phyloP scores from a whole-genome alignment of 441 rosid genomes.

The Croton setiger region DNA sequence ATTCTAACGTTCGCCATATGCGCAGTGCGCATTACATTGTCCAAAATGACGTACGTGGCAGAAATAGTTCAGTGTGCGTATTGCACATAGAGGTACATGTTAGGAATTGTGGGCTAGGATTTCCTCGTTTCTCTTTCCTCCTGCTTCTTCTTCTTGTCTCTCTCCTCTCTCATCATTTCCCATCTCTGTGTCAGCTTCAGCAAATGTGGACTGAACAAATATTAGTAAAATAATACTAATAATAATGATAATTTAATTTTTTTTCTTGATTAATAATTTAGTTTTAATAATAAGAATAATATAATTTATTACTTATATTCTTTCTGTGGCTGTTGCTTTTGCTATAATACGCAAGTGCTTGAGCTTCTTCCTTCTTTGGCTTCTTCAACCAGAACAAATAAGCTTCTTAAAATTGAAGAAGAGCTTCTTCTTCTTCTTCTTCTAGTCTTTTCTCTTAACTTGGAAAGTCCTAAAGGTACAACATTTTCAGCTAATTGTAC shows the following conservation, averaged over 20 bases:
- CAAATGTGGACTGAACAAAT: background rate
- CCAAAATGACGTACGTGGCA: slow-evolving; percentile 10
- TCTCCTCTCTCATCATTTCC: background rate
- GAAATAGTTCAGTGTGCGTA: background rate
- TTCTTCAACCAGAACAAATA: background rate
- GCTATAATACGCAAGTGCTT: slow-evolving; percentile 18
- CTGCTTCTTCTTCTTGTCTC: background rate
- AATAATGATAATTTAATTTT: background rate
- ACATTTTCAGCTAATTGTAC: slow-evolving; percentile 14
- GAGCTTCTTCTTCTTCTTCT: background rate
- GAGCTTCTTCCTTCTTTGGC: slow-evolving; percentile 3
- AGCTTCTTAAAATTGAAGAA: background rate
- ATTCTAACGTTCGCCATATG: background rate
- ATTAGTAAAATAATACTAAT: background rate
- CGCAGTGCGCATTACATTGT: slow-evolving; percentile 1
- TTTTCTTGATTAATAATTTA: too few species aligned
- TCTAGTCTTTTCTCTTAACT: background rate
- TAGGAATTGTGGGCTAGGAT: background rate
- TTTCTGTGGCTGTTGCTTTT: slow-evolving; percentile 5
- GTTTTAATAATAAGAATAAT: background rate
- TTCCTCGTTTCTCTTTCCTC: background rate
- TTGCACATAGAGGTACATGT: slow-evolving; percentile 2
- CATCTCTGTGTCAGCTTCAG: slow-evolving; percentile 25
- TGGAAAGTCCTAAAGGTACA: slow-evolving; percentile 1
- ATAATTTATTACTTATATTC: background rate